phyloP scores from a whole-genome alignment of 805 yeast genomes.

The Lachancea thermotolerans region DNA sequence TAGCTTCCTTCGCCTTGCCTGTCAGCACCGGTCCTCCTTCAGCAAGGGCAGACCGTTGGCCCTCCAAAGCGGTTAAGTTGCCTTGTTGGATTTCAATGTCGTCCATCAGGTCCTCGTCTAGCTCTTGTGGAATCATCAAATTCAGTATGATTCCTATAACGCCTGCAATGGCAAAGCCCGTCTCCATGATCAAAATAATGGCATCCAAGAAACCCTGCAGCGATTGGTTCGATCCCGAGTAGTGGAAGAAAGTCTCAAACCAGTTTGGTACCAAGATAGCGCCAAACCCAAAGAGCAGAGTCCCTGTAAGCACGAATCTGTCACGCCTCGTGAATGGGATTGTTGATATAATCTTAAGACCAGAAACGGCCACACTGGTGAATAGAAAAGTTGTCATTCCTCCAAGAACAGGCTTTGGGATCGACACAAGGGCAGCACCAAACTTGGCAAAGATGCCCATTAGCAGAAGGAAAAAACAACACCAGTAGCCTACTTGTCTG shows the following conservation, averaged over 20 bases:
- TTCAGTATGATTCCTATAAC: slow-evolving; percentile 56
- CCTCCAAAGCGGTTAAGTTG: slow-evolving; percentile 21
- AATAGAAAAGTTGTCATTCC: slow-evolving; percentile 81
- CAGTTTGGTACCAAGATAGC: slow-evolving; percentile 57
- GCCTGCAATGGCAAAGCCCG: slow-evolving; percentile 68
- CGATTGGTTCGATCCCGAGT: slow-evolving; percentile 51
- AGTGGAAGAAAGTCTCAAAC: slow-evolving; percentile 61
- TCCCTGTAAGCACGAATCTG: slow-evolving; percentile 61
- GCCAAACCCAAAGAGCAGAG: slow-evolving; percentile 61
- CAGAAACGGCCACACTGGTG: slow-evolving; percentile 71
- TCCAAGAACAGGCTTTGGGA: slow-evolving; percentile 74
- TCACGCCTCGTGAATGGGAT: slow-evolving; percentile 59
- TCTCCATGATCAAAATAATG: slow-evolving; percentile 60
- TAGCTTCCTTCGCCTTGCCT: slow-evolving; percentile 16
- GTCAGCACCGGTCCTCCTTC: slow-evolving; percentile 8
- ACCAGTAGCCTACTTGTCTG: slow-evolving; percentile 71
- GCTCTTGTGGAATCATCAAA: slow-evolving; percentile 53
- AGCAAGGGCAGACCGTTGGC: slow-evolving; percentile 11
- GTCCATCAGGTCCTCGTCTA: slow-evolving; percentile 36
- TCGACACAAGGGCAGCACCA: slow-evolving; percentile 82
- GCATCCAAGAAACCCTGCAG: slow-evolving; percentile 62
- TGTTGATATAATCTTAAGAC: slow-evolving; percentile 54
- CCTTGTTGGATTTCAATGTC: slow-evolving; percentile 23
- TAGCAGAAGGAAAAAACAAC: slow-evolving; percentile 68
- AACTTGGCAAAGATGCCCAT: slow-evolving; percentile 88